Conservation (phyloP, 192 early-diverging fungal species). For the Umbelopsis vinacea region DNA sequence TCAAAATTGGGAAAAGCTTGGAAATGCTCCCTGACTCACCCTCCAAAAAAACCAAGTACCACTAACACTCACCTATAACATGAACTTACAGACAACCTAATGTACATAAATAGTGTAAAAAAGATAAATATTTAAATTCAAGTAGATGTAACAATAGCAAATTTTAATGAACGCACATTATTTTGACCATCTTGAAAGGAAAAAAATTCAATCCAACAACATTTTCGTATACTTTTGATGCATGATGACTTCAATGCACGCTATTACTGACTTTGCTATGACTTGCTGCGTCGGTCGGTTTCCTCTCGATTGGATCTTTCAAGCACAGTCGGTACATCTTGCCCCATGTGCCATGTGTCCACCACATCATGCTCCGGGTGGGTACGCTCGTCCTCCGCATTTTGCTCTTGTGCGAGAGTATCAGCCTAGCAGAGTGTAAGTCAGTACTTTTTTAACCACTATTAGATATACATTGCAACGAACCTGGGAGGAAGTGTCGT, state of each 20-base stretch:
- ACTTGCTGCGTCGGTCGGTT: neutral
- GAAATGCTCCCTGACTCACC: neutral
- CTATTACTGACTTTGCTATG: neutral
- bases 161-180: no score
- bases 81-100: neutral
- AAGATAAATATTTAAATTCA: no score
- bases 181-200: no score
- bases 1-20: neutral
- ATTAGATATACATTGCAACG: neutral
- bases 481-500: neutral
- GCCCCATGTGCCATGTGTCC: constrained; percentile 9
- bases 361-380: neutral
- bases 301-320: neutral
- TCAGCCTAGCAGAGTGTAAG: neutral
- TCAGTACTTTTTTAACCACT: neutral
- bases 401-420: neutral
- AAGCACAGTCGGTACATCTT: constrained; percentile 13
- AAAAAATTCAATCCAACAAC: no score
- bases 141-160: no score
- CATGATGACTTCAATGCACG: neutral
- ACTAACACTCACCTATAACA: neutral
- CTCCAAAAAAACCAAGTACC: neutral
- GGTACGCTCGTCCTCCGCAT: neutral
- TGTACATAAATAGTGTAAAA: no score
- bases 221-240: no score